These are phyloP conservation scores for Tolypocladium tropicale DNA, from an alignment of 2,329 filamentous ascomycete species.

Conservation along the genomic window DNA sequence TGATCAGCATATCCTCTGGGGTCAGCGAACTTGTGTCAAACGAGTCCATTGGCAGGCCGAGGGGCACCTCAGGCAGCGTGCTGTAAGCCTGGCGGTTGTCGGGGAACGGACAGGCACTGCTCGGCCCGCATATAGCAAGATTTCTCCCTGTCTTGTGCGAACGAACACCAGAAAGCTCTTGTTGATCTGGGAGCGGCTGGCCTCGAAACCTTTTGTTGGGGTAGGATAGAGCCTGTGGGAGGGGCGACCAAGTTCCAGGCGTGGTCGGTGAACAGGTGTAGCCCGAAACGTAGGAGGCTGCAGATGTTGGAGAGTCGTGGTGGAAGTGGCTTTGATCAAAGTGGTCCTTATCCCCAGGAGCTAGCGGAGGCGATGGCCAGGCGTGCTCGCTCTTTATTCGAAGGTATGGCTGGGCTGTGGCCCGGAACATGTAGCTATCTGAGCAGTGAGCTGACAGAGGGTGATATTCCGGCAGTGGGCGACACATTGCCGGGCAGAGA, in stretches of 20 bases:
- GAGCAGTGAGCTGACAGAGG: slow-evolving; percentile 7
- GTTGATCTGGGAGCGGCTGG: slow-evolving; percentile 5
- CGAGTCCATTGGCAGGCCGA: slow-evolving; percentile 4
- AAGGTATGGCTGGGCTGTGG: slow-evolving; percentile 2
- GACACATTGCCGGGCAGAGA: slow-evolving; percentile 7
- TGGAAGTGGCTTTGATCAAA: slow-evolving; percentile 24
- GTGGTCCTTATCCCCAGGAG: slow-evolving; percentile 26
- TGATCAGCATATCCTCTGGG: slow-evolving; percentile 3
- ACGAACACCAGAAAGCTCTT: slow-evolving; percentile 12
- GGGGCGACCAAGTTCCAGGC: slow-evolving; percentile 20
- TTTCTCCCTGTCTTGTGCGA: slow-evolving; percentile 12
- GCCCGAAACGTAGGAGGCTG: slow-evolving; percentile 9
- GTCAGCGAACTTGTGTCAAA: slow-evolving; percentile 3
- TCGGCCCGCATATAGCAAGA: background rate
- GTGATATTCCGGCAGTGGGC: slow-evolving; percentile 1
- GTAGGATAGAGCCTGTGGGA: background rate
- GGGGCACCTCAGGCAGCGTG: background rate
- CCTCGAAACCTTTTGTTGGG: background rate
- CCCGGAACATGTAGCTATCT: slow-evolving; percentile 4
- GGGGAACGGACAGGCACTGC: background rate
- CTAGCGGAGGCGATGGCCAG: slow-evolving; percentile 27
- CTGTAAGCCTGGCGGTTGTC: too few species aligned
- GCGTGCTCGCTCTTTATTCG: slow-evolving; percentile 8
- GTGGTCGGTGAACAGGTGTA: slow-evolving; percentile 20
- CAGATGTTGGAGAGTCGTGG: slow-evolving; percentile 19